Evolutionary conservation across 2,329 filamentous ascomycete genomes (phyloP), one percentile per base, ranked within the genome.

Genomic region (Ceratocystis huliohia): DNA sequence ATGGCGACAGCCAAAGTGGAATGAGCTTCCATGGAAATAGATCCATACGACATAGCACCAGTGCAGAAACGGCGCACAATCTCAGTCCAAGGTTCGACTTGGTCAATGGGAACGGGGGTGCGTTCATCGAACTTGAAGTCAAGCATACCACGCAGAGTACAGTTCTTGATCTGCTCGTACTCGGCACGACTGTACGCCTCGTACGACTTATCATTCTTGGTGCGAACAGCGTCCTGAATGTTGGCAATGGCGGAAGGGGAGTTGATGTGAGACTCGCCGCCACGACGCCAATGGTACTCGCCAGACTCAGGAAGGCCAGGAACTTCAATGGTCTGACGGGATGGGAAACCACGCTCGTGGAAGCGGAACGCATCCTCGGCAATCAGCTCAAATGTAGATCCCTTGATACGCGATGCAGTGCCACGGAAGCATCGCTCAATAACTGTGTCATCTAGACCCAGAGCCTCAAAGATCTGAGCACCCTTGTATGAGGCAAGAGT

Each of bases 171-270:
- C 74, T 94, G 89, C 79, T 96, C 92, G 73, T 96, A 96, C 75
- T 94, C 91, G 1, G 91, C 88, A 69, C 88, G 84, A 0, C 93
- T 96, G 78, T 97, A 97, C 0, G 93, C 92, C 77, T 96, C 92
- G 76, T 96, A 97, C 0, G 93, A 96, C 79, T 96, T 96, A 80
- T 96, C 92, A 73, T 97, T 96, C 85, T 96, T 96, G 69, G 88
- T 93, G 68, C 93, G 88, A 17, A 96, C 93, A 13, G 93, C 93
- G 76, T 97, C 93, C 76, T 96, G 93, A 69, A 97, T 91, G 77
- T 96, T 96, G 73, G 93, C 93, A 78, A 97, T 96, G 70, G 90
- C 92, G 62, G 88, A 87, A 5, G 93, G 93, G 72, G 96, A 92
- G 78, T 97, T 97, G 77, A 97, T 84, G 77, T 97, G 93, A 68